Percentiles rank a stretch among this genome's conserved stretches.
Evolutionary conservation across 352 stramenopile species (phyloP).

Genomic region (Ophiocytium majus): DNA sequence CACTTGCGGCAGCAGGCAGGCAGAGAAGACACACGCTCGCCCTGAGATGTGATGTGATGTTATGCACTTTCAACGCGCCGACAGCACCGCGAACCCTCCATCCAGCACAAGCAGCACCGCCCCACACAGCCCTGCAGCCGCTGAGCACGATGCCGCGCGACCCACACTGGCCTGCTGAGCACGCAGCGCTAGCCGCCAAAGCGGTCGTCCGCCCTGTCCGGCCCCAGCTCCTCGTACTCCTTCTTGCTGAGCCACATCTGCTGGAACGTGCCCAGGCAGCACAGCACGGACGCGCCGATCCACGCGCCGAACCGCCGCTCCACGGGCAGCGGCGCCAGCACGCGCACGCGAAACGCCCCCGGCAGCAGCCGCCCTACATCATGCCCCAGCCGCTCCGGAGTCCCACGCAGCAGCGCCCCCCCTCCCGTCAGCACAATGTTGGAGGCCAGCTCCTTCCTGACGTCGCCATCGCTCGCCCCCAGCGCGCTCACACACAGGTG

Average conservation of each 20-base stretch:
- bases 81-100: too few species aligned
- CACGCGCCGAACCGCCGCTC: conserved; percentile 86
- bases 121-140: too few species aligned
- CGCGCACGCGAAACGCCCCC: conserved; percentile 69
- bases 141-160: too few species aligned
- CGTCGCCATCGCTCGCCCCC: conserved; percentile 95
- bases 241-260: conserved; percentile 98
- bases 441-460: conserved; percentile 84
- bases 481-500: conserved; percentile 83
- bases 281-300: conserved; percentile 95
- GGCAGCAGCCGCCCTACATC: conserved; percentile 44
- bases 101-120: too few species aligned
- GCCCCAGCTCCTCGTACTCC: conserved; percentile 95
- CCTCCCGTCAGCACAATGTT: conserved; percentile 86
- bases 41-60: too few species aligned
- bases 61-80: too few species aligned
- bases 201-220: conserved; percentile 49
- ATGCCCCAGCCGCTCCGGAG: conserved; percentile 72
- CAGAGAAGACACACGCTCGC: too few species aligned
- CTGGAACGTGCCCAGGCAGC: conserved; percentile 94
- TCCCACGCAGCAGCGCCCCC: conserved; percentile 73
- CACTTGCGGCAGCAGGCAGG: too few species aligned
- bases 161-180: too few species aligned
- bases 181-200: conserved; percentile 1
- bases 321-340: conserved; percentile 74